phyloP scores from a whole-genome alignment of 495 filamentous ascomycete species.

The Lasiosphaeria ovina region DNA sequence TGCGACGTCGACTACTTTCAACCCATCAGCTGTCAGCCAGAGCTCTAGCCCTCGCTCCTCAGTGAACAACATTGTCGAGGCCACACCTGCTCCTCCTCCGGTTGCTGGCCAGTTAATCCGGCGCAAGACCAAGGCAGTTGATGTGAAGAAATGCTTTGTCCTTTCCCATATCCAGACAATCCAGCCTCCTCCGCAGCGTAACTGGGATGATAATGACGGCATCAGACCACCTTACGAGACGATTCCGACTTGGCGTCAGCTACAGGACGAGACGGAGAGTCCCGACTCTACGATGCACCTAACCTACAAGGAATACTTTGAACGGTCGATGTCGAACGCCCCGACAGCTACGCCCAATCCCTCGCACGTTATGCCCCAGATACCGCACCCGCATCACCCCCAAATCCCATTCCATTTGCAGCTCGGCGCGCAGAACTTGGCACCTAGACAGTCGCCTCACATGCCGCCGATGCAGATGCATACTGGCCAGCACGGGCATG shows the following conservation, averaged over 20 bases:
- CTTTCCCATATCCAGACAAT: conserved; percentile 70
- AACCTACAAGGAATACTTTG: conserved; percentile 75
- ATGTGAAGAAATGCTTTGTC: conserved; percentile 55
- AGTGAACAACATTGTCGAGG: conserved; percentile 44
- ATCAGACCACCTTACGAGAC: conserved; percentile 77
- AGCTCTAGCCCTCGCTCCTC: conserved; percentile 64
- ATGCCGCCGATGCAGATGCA: conserved; percentile 66
- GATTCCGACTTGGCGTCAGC: conserved; percentile 70
- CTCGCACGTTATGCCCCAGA: conserved; percentile 49
- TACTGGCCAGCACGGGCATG: conserved; percentile 58
- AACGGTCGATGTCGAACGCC: conserved; percentile 53
- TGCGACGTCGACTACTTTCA: conserved; percentile 63
- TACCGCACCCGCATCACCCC: conserved; percentile 70
- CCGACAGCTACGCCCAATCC: conserved; percentile 68
- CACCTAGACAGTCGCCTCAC: conserved; percentile 60
- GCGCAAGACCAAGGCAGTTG: conserved; percentile 62
- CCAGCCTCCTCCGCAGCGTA: conserved; percentile 66
- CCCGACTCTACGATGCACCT: conserved; percentile 55
- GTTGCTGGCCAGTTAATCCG: conserved; percentile 51
- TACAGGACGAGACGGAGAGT: conserved; percentile 59
- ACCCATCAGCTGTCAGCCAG: conserved; percentile 62
- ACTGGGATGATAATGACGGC: conserved; percentile 66
- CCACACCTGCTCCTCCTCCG: conserved; percentile 48
- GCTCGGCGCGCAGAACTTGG: conserved; percentile 42
- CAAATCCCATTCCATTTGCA: conserved; percentile 64